Percentiles rank a stretch among this genome's conserved stretches.
Evolutionary conservation across 257 asterid species (phyloP).

Genomic region (Cruciata laevipes): DNA sequence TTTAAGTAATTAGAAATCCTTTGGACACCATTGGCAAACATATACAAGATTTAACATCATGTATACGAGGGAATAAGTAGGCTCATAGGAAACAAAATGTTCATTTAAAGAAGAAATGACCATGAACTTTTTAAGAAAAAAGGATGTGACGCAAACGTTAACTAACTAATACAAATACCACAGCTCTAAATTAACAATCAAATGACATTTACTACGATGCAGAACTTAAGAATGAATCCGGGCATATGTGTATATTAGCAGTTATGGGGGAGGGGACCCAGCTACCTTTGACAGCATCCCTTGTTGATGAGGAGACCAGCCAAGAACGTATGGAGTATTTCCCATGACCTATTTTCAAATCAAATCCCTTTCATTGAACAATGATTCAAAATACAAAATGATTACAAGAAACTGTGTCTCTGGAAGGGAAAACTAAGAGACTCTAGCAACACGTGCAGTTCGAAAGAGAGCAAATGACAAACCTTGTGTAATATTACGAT

Average conservation of each 20-base stretch:
- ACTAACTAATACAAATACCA: neutral
- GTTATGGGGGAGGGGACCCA: neutral
- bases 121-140: neutral
- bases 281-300: slow-evolving; percentile 23
- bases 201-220: neutral
- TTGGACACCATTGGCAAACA: neutral
- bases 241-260: neutral
- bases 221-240: neutral
- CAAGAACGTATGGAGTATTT: slow-evolving; percentile 71
- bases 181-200: neutral
- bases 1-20: neutral
- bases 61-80: neutral
- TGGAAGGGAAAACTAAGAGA: neutral
- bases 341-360: slow-evolving; percentile 40
- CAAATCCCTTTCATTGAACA: slow-evolving; percentile 6
- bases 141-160: neutral
- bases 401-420: neutral
- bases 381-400: neutral
- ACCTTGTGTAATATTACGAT: slow-evolving; percentile 51
- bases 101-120: neutral
- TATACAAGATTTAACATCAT: neutral
- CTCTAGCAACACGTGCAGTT: neutral
- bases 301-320: slow-evolving; percentile 51
- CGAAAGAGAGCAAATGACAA: slow-evolving; percentile 8
- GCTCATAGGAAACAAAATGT: neutral